phyloP scores from a whole-genome alignment of 1,284 basidiomycete species.

The Pseudomicrostroma phylloplanum region DNA sequence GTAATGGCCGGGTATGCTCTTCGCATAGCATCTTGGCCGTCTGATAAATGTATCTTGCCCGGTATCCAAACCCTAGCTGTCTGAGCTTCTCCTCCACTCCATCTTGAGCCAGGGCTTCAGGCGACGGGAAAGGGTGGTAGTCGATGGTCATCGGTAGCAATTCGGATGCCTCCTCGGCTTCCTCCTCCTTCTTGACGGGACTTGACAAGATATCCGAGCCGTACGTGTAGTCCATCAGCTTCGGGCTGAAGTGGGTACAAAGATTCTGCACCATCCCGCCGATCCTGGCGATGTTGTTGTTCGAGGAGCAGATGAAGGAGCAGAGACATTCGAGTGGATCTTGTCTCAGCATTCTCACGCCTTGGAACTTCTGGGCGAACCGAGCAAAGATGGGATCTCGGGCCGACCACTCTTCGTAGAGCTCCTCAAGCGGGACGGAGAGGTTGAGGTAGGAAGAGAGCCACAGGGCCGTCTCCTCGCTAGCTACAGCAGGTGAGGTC shows the following conservation, averaged over 20 bases:
- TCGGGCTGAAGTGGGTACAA: conserved; percentile 30
- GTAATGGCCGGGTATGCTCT: conserved; percentile 25
- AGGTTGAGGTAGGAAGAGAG: conserved; percentile 85
- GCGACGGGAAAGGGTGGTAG: conserved; percentile 81
- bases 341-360: conserved; percentile 70
- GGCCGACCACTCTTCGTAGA: conserved; percentile 71
- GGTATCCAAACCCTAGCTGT: conserved; percentile 86
- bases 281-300: conserved; percentile 69
- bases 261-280: conserved; percentile 50
- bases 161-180: too few species aligned
- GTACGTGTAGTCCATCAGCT: neutral
- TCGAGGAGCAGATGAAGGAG: conserved; percentile 96
- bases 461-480: conserved; percentile 63
- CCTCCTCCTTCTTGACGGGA: neutral
- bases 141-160: conserved; percentile 28
- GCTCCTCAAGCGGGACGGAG: conserved; percentile 63
- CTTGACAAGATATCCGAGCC: neutral
- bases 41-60: conserved; percentile 78
- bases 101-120: conserved; percentile 61
- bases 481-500: neutral
- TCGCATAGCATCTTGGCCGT: conserved; percentile 71
- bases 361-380: conserved; percentile 59
- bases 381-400: conserved; percentile 70
- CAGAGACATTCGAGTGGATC: conserved; percentile 70
- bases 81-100: conserved; percentile 61